Base-by-base conservation (phyloP, 1,139 yeast genomes). In the Wickerhamiella pararugosa region DNA sequence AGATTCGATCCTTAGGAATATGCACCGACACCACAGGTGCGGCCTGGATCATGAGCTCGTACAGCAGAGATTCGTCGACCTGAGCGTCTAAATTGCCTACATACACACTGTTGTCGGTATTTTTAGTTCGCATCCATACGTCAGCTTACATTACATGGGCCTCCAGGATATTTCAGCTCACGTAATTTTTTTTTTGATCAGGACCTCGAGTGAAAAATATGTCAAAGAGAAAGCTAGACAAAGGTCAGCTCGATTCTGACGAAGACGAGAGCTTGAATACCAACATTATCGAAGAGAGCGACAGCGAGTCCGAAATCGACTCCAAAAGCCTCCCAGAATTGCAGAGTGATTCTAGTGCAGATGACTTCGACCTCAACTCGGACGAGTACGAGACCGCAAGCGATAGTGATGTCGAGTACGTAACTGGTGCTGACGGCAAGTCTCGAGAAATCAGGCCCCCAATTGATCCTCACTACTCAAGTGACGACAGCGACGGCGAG, bases 401-500 rank as follows among this genome's bases (percentile, higher is more conserved):
- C 10, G 49, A 47, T 9, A 11, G 26, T 9, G 54, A 50, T 11
- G 50, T 53, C 34, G 47, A 53, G 10, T 56, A 53, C 40, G 49
- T 54, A 27, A 50, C 52, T 7, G 69, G 72, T 53, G 76, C 95
- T 0, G 95, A 87, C 60, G 96, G 96, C 7, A 67, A 71, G 43
- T 75, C 76, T 11, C 70, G 97, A 57, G 62, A 77, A 7, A 69
- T 87, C 46, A 76, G 74, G 54, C 95, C 96, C 3, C 96, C 84
- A 58, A 87, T 90, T 51, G 79, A 83, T 30, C 97, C 98, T 4
- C 77, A 75, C 15, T 90, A 90, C 59, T 96, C 87, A 56, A 75
- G 86, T 51, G 98, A 90, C 62, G 97, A 90, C 55, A 77, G 87
- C 54, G 97, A 87, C 56, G 72, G 69, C 26, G 97, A 86, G 54